A percentile compares a stretch with the other conserved stretches of the same genome.
These are phyloP conservation scores for Orbilia brochopaga DNA, from an alignment of 2,329 filamentous ascomycete genomes.

Conservation along the genomic window DNA sequence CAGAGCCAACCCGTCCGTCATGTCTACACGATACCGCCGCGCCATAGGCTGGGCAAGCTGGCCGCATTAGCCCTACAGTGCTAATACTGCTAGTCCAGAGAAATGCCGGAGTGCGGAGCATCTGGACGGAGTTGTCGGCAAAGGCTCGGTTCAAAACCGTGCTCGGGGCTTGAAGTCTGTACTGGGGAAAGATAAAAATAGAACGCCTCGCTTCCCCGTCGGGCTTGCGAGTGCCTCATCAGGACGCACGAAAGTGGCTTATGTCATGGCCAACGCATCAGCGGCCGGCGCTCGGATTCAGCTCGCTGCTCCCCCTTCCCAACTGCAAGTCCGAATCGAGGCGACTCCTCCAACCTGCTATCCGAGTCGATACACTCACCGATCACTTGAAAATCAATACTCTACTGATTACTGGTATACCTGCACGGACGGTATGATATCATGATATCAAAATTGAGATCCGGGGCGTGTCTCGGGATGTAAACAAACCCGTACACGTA, in stretches of 20 bases:
- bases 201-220: constrained; percentile 43
- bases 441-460: background rate
- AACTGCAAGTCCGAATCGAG: background rate
- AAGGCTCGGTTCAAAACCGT: constrained; percentile 12
- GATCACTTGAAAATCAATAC: too few relatives aligned
- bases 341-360: too few relatives aligned
- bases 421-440: too few relatives aligned
- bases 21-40: background rate
- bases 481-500: too few relatives aligned
- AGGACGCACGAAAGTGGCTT: constrained; percentile 29
- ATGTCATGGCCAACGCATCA: constrained; percentile 50
- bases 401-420: too few relatives aligned
- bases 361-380: too few relatives aligned
- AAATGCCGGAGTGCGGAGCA: too few relatives aligned
- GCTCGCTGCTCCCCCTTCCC: background rate
- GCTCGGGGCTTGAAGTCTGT: constrained; percentile 17
- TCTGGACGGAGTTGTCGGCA: too few relatives aligned
- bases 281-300: background rate
- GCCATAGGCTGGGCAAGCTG: too few relatives aligned
- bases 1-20: background rate
- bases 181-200: constrained; percentile 28
- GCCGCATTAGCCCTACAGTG: too few relatives aligned
- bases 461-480: background rate
- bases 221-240: constrained; percentile 44
- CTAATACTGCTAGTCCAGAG: too few relatives aligned